Conservation (phyloP, 306 rosid species). For the Urtica urens region DNA sequence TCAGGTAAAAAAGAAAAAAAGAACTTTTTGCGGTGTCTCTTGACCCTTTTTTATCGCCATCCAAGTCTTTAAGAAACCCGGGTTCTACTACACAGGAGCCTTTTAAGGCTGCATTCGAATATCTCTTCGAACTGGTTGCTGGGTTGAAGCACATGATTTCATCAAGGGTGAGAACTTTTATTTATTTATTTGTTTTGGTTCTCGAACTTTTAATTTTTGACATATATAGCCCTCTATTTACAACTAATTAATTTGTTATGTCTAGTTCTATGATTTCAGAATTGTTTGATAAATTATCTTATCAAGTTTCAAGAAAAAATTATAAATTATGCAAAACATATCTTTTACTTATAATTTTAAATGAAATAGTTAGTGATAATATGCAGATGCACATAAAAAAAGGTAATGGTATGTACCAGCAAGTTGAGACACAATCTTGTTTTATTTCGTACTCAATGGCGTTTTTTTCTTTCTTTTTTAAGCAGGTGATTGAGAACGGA, state of each 20-base stretch:
- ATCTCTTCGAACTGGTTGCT: constrained; percentile 75
- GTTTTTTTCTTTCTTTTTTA: background rate
- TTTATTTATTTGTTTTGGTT: background rate
- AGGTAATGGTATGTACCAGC: too few species aligned
- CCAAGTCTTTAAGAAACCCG: constrained; percentile 18
- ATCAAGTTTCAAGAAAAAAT: too few species aligned
- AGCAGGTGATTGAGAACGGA: constrained; percentile 36
- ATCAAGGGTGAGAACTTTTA: constrained; percentile 61
- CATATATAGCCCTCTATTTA: constrained; percentile 6
- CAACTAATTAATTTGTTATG: background rate
- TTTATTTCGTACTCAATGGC: too few species aligned
- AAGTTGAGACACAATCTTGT: too few species aligned
- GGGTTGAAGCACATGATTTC: constrained; percentile 60
- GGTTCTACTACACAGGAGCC: constrained; percentile 57
- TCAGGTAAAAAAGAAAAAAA: constrained; percentile 47
- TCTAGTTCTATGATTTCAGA: too few species aligned
- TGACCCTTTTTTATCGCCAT: background rate
- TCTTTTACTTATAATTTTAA: too few species aligned
- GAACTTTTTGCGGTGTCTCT: background rate
- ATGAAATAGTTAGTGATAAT: too few species aligned
- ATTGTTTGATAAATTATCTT: too few species aligned
- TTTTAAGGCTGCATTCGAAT: constrained; percentile 65
- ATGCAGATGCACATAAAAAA: too few species aligned
- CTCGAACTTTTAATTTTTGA: too few species aligned
- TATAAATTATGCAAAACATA: too few species aligned